Evolutionary conservation across 2,329 filamentous ascomycete genomes (phyloP).

Genomic region (Dactylellina cionopaga): DNA sequence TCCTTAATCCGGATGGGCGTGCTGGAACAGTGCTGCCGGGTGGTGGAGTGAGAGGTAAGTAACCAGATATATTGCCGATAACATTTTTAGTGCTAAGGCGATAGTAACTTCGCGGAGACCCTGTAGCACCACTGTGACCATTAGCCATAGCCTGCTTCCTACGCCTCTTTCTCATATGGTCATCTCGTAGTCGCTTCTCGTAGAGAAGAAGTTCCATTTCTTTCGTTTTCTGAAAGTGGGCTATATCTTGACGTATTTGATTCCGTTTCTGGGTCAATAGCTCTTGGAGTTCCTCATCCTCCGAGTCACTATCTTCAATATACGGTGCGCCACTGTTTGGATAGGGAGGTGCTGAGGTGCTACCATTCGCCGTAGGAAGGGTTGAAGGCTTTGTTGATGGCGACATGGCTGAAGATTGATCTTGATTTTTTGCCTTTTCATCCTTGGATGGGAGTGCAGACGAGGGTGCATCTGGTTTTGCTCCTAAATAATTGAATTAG

Average conservation of each 20-base stretch:
- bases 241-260: constrained; percentile 45
- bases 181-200: constrained; percentile 48
- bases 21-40: constrained; percentile 11
- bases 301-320: constrained; percentile 51
- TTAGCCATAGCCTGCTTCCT: constrained; percentile 46
- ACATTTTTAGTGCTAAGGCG: constrained; percentile 44
- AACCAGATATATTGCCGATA: constrained; percentile 47
- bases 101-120: constrained; percentile 49
- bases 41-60: constrained; percentile 41
- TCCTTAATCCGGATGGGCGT: constrained; percentile 34
- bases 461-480: constrained; percentile 15
- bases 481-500: constrained; percentile 1
- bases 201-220: constrained; percentile 50
- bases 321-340: constrained; percentile 32
- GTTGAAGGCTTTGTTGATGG: constrained; percentile 1
- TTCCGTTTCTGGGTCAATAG: constrained; percentile 42
- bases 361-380: constrained; percentile 4
- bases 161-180: constrained; percentile 46
- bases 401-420: constrained; percentile 12
- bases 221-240: constrained; percentile 40
- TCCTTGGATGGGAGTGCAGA: constrained; percentile 10
- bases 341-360: background rate
- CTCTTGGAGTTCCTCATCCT: constrained; percentile 48
- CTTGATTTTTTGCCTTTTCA: constrained; percentile 8
- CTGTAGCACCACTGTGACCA: constrained; percentile 16